phyloP scores from a whole-genome alignment of 2,329 filamentous ascomycete species.

The Claviceps paspali region DNA sequence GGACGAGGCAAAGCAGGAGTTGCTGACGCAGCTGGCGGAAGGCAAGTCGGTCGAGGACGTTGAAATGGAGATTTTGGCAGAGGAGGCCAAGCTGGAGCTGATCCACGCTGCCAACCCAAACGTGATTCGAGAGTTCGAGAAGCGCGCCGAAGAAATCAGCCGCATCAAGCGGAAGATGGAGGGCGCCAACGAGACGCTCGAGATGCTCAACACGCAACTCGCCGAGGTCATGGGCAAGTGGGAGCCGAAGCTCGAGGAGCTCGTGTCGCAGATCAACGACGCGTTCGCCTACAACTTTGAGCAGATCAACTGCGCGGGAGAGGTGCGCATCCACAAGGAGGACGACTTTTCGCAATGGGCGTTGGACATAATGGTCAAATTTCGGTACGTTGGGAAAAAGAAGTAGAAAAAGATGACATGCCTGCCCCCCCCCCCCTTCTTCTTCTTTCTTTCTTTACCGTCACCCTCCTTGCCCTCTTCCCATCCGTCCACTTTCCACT shows the following conservation, averaged over 20 bases:
- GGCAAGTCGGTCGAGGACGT: conserved; percentile 47
- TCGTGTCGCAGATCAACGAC: conserved; percentile 70
- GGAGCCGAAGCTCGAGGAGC: conserved; percentile 68
- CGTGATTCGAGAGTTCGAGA: conserved; percentile 63
- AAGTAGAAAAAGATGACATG: too few relatives aligned
- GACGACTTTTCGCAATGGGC: conserved; percentile 91
- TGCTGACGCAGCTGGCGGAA: conserved; percentile 28
- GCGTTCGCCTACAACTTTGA: conserved; percentile 90
- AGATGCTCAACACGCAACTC: conserved; percentile 42
- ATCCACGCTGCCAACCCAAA: conserved; percentile 64
- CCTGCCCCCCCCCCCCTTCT: too few relatives aligned
- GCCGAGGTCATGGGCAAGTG: conserved; percentile 52
- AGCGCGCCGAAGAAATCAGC: conserved; percentile 54
- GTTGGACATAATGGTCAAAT: conserved; percentile 87
- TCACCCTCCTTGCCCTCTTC: too few relatives aligned
- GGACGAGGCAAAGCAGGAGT: conserved; percentile 22
- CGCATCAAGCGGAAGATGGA: conserved; percentile 42
- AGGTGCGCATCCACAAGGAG: conserved; percentile 77
- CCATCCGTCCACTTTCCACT: too few relatives aligned
- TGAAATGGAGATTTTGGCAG: conserved; percentile 56
- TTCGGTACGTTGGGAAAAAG: conserved; percentile 45
- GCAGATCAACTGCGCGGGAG: conserved; percentile 84
- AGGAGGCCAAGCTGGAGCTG: conserved; percentile 61
- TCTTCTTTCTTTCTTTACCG: too few relatives aligned
- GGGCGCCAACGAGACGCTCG: conserved; percentile 37